A percentile compares a stretch with the other conserved stretches of the same genome.
phyloP scores from a whole-genome alignment of 176 grass and related monocot genomes.

The Aegilops bicornis region DNA sequence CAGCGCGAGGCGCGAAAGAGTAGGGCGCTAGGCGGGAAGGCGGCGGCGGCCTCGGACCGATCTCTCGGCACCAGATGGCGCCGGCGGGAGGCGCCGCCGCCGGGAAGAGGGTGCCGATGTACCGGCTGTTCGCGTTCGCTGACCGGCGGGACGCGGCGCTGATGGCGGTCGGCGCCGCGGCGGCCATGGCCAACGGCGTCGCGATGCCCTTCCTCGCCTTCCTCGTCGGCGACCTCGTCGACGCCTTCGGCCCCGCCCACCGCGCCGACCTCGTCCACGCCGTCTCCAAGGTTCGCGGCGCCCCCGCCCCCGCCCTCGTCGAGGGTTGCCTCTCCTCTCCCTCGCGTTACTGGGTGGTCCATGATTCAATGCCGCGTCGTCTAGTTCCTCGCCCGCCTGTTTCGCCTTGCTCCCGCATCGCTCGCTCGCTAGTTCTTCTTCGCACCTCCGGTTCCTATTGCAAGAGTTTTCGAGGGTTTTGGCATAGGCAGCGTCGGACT shows the following conservation, averaged over 20 bases:
- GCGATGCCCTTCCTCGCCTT: conserved; percentile 39
- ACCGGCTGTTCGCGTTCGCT: conserved; percentile 35
- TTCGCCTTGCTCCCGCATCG: neutral
- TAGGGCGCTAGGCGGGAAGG: neutral
- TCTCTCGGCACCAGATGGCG: neutral
- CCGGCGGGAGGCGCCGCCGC: neutral
- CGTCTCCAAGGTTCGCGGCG: conserved; percentile 34
- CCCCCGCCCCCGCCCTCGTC: conserved; percentile 14
- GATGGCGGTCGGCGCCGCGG: conserved; percentile 23
- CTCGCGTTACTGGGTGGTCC: too few species aligned
- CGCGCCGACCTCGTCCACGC: conserved; percentile 15
- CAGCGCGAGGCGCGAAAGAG: neutral
- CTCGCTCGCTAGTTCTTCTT: neutral
- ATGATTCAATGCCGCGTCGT: neutral
- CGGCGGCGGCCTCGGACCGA: neutral
- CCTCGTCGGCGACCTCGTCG: conserved; percentile 43
- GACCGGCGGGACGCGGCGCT: conserved; percentile 18
- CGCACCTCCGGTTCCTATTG: neutral
- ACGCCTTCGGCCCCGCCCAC: conserved; percentile 31
- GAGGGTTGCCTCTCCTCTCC: neutral
- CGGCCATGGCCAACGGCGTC: conserved; percentile 26
- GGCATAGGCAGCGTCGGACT: neutral
- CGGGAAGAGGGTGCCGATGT: conserved; percentile 15
- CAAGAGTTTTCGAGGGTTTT: conserved; percentile 4
- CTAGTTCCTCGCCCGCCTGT: neutral